Evolutionary conservation across 2,329 filamentous ascomycete species (phyloP).

Genomic region (Chrysosporium queenslandicum): DNA sequence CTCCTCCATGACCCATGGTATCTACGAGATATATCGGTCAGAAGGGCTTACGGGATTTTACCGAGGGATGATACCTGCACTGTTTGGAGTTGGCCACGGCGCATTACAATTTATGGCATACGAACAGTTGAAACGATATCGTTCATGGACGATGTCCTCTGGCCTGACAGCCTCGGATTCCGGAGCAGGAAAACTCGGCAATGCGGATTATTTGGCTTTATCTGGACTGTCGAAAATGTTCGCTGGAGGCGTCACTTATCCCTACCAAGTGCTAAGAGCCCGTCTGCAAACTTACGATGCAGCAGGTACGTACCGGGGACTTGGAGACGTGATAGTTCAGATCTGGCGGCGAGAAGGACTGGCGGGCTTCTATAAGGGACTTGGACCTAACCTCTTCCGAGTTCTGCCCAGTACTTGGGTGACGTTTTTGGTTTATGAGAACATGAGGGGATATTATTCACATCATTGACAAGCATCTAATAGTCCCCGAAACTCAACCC

Average conservation of each 20-base stretch:
- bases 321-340: constrained; percentile 59
- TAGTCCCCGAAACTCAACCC: too few relatives aligned
- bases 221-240: constrained; percentile 76
- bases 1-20: constrained; percentile 62
- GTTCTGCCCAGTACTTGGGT: constrained; percentile 93
- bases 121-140: constrained; percentile 59
- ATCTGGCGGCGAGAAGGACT: constrained; percentile 72
- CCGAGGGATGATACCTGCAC: constrained; percentile 68
- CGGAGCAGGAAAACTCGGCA: constrained; percentile 42
- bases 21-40: constrained; percentile 52
- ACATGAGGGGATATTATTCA: constrained; percentile 59
- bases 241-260: constrained; percentile 83
- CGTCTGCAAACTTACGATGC: constrained; percentile 84
- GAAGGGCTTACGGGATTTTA: constrained; percentile 80
- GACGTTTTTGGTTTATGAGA: constrained; percentile 95
- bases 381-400: constrained; percentile 78
- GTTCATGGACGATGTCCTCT: constrained; percentile 35
- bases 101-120: constrained; percentile 95
- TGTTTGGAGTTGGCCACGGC: constrained; percentile 82
- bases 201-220: constrained; percentile 68
- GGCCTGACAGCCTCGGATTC: constrained; percentile 3
- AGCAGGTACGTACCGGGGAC: constrained; percentile 59
- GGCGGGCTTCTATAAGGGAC: constrained; percentile 79
- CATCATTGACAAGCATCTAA: background rate
- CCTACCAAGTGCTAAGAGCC: constrained; percentile 84